phyloP scores from a whole-genome alignment of 768 basidiomycete species.

The Lactarius quietus region DNA sequence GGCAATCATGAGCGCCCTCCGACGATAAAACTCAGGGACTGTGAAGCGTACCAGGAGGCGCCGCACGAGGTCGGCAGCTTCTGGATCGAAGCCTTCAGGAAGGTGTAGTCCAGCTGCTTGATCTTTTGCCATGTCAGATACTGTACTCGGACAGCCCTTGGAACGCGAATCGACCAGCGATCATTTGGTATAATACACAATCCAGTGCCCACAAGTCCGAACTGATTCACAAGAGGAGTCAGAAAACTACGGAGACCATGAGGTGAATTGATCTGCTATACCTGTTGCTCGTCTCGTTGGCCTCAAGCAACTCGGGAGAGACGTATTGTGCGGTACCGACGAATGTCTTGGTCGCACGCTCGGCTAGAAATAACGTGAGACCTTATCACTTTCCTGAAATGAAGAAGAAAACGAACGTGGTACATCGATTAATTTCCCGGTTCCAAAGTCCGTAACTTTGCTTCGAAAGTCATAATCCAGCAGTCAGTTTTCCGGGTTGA shows the following conservation, averaged over 20 bases:
- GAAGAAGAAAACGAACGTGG: slow-evolving; percentile 42
- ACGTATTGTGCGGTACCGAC: slow-evolving; percentile 92
- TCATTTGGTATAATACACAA: slow-evolving; percentile 91
- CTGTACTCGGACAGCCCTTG: slow-evolving; percentile 88
- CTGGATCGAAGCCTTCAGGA: slow-evolving; percentile 83
- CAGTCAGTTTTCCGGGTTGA: slow-evolving; percentile 86
- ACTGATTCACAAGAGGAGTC: slow-evolving; percentile 38
- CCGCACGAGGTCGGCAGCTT: slow-evolving; percentile 77
- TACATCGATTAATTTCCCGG: slow-evolving; percentile 69
- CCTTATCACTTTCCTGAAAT: slow-evolving; percentile 28
- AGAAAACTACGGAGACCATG: not conserved
- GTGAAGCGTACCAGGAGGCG: slow-evolving; percentile 60
- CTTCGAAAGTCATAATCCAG: slow-evolving; percentile 84
- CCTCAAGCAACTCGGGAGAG: slow-evolving; percentile 78
- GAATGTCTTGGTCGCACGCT: slow-evolving; percentile 60
- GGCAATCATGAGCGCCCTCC: not conserved
- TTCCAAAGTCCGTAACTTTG: slow-evolving; percentile 97
- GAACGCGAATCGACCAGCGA: slow-evolving; percentile 89
- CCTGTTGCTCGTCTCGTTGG: slow-evolving; percentile 74
- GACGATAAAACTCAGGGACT: not conserved
- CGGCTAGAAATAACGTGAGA: slow-evolving; percentile 35
- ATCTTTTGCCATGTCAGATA: slow-evolving; percentile 94
- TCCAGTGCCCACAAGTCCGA: slow-evolving; percentile 96
- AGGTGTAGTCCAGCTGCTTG: slow-evolving; percentile 79
- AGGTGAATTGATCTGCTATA: slow-evolving; percentile 32